Evolutionary conservation across 2,329 filamentous ascomycete species (phyloP), one percentile per base, ranked within the genome.

Genomic region (Trichoderma simmonsii): DNA sequence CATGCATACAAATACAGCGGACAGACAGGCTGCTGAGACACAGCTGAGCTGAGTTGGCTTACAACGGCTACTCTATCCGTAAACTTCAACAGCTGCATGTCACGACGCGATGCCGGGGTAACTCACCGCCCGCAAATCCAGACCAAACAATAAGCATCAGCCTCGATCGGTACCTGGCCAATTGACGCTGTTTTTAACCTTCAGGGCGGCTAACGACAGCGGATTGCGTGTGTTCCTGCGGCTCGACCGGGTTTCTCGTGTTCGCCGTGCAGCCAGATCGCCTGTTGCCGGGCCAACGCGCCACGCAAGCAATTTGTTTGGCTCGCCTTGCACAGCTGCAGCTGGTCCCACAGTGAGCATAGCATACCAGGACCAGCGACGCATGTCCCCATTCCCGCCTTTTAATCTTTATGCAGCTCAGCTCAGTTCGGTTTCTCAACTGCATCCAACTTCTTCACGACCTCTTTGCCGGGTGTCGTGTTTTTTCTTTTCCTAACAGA

Each of bases 231-330:
- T 60, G 66, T 70, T 70, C 66, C 56, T 70, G 66, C 66, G 56
- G 66, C 66, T 59, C n/a, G 56, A 36, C 48, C 59, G 68, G 68
- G 60, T 30, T 70, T 61, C 60, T 57, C 43, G 56, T 62, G 57
- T 54, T 43, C 66, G 57, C 28, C 9, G 48, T 57, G 67, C 36
- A 21, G 15, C 51, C n/a, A 6, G 48, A 48, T 57, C 68, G 51
- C 36, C 51, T 64, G 30, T 74, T 73, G 72, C 72, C n/a, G 71
- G 51, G 73, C 36, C 59, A 72, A 72, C 71, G 8, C 6, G 51
- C 71, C 61, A 60, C 71, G 48, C 65, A 64, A 36, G 54, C 51
- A 12, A 54, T 65, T 65, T 72, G 71, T 72, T 72, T 72, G 65
- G 65, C 48, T 8, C 28, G 59, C 60, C 71, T 59, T 57, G 43